Conservation (phyloP, 2,329 filamentous ascomycete species). For the Aspergillus floridensis region DNA sequence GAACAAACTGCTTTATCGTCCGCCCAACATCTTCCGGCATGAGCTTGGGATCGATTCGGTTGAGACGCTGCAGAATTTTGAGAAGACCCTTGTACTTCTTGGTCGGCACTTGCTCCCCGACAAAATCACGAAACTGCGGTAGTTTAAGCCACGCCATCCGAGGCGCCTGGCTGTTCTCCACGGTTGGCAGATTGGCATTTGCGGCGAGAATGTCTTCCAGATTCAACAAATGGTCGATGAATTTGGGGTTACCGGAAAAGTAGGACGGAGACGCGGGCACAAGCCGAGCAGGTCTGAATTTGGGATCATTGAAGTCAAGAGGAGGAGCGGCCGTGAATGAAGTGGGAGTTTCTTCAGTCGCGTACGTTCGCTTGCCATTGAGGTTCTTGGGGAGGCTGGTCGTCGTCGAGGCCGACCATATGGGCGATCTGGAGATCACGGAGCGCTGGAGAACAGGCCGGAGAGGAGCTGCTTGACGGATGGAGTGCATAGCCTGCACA, state of each 20-base stretch:
- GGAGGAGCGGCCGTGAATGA: slow-evolving; percentile 27
- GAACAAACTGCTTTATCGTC: slow-evolving; percentile 68
- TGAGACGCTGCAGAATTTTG: slow-evolving; percentile 72
- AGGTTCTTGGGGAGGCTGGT: slow-evolving; percentile 15
- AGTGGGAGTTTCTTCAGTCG: slow-evolving; percentile 21
- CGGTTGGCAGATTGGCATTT: slow-evolving; percentile 69
- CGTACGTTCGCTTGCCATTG: slow-evolving; percentile 26
- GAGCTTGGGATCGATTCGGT: slow-evolving; percentile 77
- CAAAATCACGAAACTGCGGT: slow-evolving; percentile 67
- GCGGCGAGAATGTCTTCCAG: slow-evolving; percentile 70
- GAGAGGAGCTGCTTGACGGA: slow-evolving; percentile 31
- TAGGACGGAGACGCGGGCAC: slow-evolving; percentile 88
- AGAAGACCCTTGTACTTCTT: slow-evolving; percentile 78
- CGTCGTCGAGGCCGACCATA: slow-evolving; percentile 13
- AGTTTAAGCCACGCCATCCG: slow-evolving; percentile 78
- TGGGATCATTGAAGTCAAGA: slow-evolving; percentile 32
- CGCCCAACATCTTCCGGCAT: slow-evolving; percentile 67
- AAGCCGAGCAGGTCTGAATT: slow-evolving; percentile 61
- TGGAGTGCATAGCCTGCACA: slow-evolving; percentile 34
- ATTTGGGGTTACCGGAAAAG: slow-evolving; percentile 80
- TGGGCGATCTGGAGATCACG: slow-evolving; percentile 17
- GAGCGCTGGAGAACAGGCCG: slow-evolving; percentile 46
- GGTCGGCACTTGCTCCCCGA: slow-evolving; percentile 70
- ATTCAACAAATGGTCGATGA: slow-evolving; percentile 78
- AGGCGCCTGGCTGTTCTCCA: slow-evolving; percentile 64